Conservation (phyloP, 805 yeast species). For the Myxozyma udenii region DNA sequence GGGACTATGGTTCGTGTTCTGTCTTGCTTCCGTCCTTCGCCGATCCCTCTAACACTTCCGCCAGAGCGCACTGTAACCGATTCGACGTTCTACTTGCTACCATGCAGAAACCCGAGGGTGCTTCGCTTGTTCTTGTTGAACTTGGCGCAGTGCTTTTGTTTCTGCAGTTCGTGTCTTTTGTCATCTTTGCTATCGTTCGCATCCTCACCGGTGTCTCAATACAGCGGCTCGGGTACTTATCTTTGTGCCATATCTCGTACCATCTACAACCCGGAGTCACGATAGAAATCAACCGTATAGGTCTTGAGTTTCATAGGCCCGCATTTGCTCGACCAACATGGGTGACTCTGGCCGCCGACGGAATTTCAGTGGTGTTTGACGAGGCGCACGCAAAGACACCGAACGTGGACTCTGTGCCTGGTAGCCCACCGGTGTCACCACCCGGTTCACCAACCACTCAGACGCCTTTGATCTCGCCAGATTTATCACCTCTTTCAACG, state of each 20-base stretch:
- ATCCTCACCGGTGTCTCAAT: conserved; percentile 43
- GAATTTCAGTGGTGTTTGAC: conserved; percentile 38
- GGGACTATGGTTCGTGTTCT: too few relatives aligned
- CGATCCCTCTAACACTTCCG: too few relatives aligned
- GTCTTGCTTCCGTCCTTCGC: too few relatives aligned
- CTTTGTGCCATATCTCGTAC: conserved; percentile 39
- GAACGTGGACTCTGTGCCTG: conserved; percentile 1
- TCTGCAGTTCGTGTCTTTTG: conserved; percentile 37
- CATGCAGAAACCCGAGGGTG: conserved; percentile 26
- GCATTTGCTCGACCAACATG: conserved; percentile 44
- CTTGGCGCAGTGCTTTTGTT: conserved; percentile 18
- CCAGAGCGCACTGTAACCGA: too few relatives aligned
- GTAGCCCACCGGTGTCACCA: conserved; percentile 1
- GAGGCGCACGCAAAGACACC: conserved; percentile 11
- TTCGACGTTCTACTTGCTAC: too few relatives aligned
- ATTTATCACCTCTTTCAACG: neutral
- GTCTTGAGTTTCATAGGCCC: conserved; percentile 42
- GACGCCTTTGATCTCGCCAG: conserved; percentile 1
- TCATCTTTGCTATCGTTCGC: conserved; percentile 41
- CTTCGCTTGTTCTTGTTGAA: conserved; percentile 25
- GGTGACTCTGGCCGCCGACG: conserved; percentile 37
- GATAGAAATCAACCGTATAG: conserved; percentile 38
- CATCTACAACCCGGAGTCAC: conserved; percentile 39
- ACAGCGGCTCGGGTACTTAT: conserved; percentile 43
- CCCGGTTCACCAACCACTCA: neutral